Evolutionary conservation across 306 rosid genomes (phyloP).

Genomic region (Spatholobus suberectus): DNA sequence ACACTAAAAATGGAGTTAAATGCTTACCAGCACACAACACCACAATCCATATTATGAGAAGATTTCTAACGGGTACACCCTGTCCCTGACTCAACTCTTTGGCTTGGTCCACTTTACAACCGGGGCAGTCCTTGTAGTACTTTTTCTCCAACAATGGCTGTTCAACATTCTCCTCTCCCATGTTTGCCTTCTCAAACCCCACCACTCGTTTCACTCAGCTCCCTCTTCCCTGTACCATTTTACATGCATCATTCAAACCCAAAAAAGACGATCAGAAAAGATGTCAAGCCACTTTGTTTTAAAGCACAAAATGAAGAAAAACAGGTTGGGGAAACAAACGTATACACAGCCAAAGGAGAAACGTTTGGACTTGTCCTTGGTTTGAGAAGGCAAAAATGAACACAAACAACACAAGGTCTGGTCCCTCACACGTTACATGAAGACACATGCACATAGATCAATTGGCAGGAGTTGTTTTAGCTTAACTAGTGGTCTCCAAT

Average conservation of each 20-base stretch:
- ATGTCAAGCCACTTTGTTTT: background rate
- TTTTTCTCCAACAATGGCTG: background rate
- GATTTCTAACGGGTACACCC: constrained; percentile 53
- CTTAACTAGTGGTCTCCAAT: no score
- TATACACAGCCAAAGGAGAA: background rate
- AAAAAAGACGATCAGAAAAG: background rate
- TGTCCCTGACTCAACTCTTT: background rate
- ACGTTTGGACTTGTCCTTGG: background rate
- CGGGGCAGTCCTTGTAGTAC: background rate
- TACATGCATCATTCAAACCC: background rate
- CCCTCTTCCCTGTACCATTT: background rate
- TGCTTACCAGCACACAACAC: constrained; percentile 57
- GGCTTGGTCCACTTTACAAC: background rate
- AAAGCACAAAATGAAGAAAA: background rate
- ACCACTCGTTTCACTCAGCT: background rate
- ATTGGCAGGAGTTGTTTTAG: no score
- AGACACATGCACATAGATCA: no score
- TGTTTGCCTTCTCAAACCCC: background rate
- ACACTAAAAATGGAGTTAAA: background rate
- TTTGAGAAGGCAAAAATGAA: background rate
- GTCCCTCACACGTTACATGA: background rate
- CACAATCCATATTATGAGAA: constrained; percentile 49
- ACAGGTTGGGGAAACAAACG: background rate
- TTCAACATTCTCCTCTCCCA: background rate
- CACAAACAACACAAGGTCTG: background rate